These are phyloP conservation scores for Luvunga scandens DNA, from an alignment of 345 rosid species.

Conservation along the genomic window DNA sequence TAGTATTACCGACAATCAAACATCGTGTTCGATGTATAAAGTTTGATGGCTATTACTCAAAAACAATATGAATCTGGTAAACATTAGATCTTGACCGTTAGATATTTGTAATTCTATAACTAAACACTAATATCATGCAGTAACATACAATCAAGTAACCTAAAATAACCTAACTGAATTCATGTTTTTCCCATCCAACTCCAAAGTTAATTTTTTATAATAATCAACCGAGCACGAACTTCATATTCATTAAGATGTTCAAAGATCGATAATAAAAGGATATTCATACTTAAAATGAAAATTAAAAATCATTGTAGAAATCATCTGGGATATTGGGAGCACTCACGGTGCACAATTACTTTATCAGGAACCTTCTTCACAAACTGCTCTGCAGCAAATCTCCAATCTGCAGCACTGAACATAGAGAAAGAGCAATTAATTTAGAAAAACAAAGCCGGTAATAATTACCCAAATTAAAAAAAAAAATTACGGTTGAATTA, in stretches of 20 bases:
- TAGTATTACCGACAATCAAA: not conserved
- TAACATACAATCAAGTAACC: not conserved
- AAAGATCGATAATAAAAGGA: not conserved
- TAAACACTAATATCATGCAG: not conserved
- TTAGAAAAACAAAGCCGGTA: not conserved
- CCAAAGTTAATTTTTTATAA: not conserved
- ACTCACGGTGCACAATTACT: conserved; percentile 87
- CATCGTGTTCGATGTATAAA: not conserved
- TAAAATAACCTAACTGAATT: not conserved
- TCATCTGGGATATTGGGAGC: not conserved
- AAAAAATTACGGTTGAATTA: not conserved
- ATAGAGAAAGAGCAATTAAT: conserved; percentile 6
- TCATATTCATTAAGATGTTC: not conserved
- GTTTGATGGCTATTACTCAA: not conserved
- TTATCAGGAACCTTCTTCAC: conserved; percentile 78
- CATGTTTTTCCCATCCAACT: not conserved
- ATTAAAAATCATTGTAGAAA: not conserved
- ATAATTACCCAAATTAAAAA: not conserved
- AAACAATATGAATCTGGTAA: not conserved
- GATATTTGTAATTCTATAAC: not conserved
- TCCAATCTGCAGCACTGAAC: conserved; percentile 84
- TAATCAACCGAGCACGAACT: not conserved
- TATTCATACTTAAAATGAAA: not conserved
- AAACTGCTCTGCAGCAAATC: conserved; percentile 84
- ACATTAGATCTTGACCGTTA: not conserved